A percentile compares a stretch with the other conserved stretches of the same genome.
These are phyloP conservation scores for Candida sanyiensis DNA, from an alignment of 805 yeast species.

Conservation along the genomic window DNA sequence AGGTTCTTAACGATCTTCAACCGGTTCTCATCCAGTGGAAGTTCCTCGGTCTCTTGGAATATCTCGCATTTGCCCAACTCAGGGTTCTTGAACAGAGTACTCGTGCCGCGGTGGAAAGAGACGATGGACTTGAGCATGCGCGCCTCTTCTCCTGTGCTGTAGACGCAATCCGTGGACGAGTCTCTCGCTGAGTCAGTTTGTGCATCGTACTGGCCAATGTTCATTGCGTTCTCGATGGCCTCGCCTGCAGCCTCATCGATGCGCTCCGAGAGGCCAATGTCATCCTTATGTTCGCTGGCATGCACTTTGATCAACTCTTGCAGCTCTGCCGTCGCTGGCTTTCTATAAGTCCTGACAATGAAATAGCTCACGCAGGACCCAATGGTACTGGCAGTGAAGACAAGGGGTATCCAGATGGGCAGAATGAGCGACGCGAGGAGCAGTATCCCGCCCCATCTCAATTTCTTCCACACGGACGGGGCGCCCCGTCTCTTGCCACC, in stretches of 20 bases:
- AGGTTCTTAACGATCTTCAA: conserved; percentile 43
- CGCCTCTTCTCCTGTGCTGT: conserved; percentile 4
- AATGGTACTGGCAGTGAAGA: conserved; percentile 30
- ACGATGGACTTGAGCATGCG: not conserved
- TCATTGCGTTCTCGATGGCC: conserved; percentile 23
- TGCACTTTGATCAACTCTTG: conserved; percentile 4
- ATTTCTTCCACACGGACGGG: conserved; percentile 14
- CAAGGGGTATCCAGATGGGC: conserved; percentile 48
- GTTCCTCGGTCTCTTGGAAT: conserved; percentile 15
- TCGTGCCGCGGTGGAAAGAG: not conserved
- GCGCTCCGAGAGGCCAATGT: conserved; percentile 14
- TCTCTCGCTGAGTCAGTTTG: conserved; percentile 17
- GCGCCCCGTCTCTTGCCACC: conserved; percentile 7
- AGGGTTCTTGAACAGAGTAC: conserved; percentile 11
- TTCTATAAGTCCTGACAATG: conserved; percentile 31
- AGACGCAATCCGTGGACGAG: not conserved
- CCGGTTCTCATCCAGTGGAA: conserved; percentile 35
- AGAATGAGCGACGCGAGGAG: conserved; percentile 23
- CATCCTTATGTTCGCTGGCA: conserved; percentile 6
- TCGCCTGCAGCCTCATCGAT: conserved; percentile 24
- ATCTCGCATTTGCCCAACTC: conserved; percentile 15
- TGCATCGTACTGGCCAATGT: conserved; percentile 18
- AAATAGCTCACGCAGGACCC: conserved; percentile 36
- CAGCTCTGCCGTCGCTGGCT: conserved; percentile 12
- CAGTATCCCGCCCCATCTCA: conserved; percentile 24